Evolutionary conservation across 2,329 filamentous ascomycete genomes (phyloP), one percentile per base, ranked within the genome.

Genomic region (Fusarium sp.): DNA sequence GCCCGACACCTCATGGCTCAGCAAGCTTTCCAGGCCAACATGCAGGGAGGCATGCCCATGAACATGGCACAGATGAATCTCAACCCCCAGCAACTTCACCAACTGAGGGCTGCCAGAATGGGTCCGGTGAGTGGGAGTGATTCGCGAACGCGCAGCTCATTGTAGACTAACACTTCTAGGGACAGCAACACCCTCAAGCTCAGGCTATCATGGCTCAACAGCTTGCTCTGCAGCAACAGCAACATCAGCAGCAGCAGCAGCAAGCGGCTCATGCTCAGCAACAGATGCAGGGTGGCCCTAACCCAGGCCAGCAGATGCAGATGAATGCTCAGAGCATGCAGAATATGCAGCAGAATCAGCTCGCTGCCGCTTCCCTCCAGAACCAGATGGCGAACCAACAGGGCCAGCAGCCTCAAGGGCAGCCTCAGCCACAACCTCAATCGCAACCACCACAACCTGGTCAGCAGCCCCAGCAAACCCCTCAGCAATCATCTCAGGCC

Each of bases 1-100:
- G 82, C 83, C 25, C 83, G 87, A 60, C 88, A 91, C 8, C 81
- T 90, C 68, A 85, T 91, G 82, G 84, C 85, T 18, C 88, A 90
- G 73, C 89, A 91, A 73, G 85, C 83, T 65, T 90, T 85, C 76
- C 86, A 87, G 35, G 85, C 81, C 56, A 86, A 87, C 57, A 88
- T 91, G 83, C 84, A 84, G 20, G 86, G 85, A 36, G 80, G 84
- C 20, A 88, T 90, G 76, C 88, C 85, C 38, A 89, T 91, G 79
- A 86, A 84, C 5, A 88, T 91, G 80, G 70, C 66, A 18, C 86
- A 81, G 76, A 86, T 90, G 78, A 88, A 81, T 42, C 86, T 90
- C 79, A 88, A 82, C 56, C 82, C 82, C 25, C 87, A 88, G 68
- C 89, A 90, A 76, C 81, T 89, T 36, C 83, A 87, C 54, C 86